A percentile compares a stretch with the other conserved stretches of the same genome.
phyloP scores from a whole-genome alignment of 208 protist genomes.

The Naegleria lovaniensis region DNA sequence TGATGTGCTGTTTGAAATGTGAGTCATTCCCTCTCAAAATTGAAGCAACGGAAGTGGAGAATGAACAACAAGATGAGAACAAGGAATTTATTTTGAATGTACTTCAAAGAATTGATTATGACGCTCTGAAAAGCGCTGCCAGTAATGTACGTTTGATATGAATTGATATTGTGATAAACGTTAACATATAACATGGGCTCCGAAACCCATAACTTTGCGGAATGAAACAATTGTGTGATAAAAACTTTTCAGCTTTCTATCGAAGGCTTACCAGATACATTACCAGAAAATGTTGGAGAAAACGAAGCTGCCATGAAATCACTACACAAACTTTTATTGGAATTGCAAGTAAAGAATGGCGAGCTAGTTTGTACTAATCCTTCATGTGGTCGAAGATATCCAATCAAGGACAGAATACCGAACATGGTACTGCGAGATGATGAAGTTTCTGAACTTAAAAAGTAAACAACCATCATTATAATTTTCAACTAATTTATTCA shows the following conservation, averaged over 20 bases:
- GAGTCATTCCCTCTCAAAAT: conserved; percentile 12
- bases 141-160: not conserved
- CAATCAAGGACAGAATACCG: not conserved
- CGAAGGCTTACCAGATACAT: conserved; percentile 10
- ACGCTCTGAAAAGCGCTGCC: not conserved
- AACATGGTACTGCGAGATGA: conserved; percentile 28
- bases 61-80: conserved; percentile 17
- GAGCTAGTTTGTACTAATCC: conserved; percentile 16
- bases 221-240: no score
- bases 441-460: not conserved
- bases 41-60: not conserved
- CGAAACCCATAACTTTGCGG: no score
- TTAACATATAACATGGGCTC: no score
- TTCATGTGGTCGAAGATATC: conserved; percentile 11
- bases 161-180: not conserved
- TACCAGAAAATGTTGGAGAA: conserved; percentile 8
- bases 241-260: not conserved
- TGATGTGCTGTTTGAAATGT: conserved; percentile 12
- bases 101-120: conserved; percentile 7
- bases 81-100: conserved; percentile 13
- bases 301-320: not conserved
- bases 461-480: not conserved
- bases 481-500: no score
- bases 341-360: not conserved
- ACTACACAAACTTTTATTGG: conserved; percentile 16